Evolutionary conservation across 1,284 basidiomycete genomes (phyloP).

Genomic region (Sanghuangporus weigelae): DNA sequence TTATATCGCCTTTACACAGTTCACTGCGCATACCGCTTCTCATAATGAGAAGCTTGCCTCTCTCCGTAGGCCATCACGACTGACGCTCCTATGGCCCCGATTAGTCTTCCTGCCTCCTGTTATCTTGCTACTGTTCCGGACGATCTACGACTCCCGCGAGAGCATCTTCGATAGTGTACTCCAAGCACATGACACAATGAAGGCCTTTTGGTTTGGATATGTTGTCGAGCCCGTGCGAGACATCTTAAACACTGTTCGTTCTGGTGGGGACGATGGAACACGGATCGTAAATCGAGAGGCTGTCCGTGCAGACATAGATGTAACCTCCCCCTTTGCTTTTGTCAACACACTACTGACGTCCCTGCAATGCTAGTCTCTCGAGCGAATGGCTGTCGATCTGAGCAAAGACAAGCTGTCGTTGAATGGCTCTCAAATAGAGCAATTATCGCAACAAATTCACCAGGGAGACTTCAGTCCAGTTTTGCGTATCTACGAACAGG

Average conservation of each 20-base stretch:
- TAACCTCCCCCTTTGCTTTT: constrained; percentile 25
- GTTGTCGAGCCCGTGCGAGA: constrained; percentile 83
- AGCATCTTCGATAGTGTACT: constrained; percentile 47
- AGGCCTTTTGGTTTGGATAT: constrained; percentile 81
- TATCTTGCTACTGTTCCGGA: constrained; percentile 41
- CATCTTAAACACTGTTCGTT: constrained; percentile 78
- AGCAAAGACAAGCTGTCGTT: constrained; percentile 77
- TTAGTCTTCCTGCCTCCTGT: constrained; percentile 63
- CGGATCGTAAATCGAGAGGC: constrained; percentile 71
- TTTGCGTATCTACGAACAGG: constrained; percentile 86
- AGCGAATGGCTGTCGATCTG: constrained; percentile 88
- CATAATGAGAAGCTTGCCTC: constrained; percentile 30
- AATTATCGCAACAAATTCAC: constrained; percentile 62
- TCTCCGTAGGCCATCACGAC: constrained; percentile 52
- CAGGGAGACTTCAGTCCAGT: constrained; percentile 87
- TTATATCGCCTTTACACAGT: constrained; percentile 23
- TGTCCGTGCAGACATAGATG: constrained; percentile 74
- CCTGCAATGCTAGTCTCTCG: constrained; percentile 59
- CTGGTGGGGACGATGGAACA: constrained; percentile 67
- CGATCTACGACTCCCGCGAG: constrained; percentile 46
- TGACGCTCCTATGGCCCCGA: constrained; percentile 62
- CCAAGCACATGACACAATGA: constrained; percentile 67
- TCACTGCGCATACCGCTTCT: constrained; percentile 27
- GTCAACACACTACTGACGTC: neutral
- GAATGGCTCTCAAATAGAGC: constrained; percentile 53